Evolutionary conservation across 768 basidiomycete species (phyloP).

Genomic region (Lyophyllum decastes): DNA sequence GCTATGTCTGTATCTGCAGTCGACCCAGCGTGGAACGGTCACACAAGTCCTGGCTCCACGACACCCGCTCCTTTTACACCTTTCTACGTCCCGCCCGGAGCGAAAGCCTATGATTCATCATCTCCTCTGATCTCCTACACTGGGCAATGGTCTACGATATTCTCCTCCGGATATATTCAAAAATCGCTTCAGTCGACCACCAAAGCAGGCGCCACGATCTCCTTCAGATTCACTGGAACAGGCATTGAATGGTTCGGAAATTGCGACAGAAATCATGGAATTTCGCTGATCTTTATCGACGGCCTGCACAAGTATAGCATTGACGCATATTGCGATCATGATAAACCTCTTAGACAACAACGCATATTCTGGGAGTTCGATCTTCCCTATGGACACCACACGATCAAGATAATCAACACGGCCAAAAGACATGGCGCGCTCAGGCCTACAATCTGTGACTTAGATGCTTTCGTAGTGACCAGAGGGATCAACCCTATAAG

Average conservation of each 20-base stretch:
- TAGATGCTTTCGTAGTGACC: conserved; percentile 73
- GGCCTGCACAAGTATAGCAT: conserved; percentile 45
- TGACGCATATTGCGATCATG: conserved; percentile 41
- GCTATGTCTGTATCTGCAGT: conserved; percentile 14
- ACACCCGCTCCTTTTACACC: conserved; percentile 54
- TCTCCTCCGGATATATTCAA: conserved; percentile 50
- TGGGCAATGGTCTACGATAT: conserved; percentile 58
- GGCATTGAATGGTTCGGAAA: conserved; percentile 81
- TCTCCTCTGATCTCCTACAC: conserved; percentile 68
- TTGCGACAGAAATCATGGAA: conserved; percentile 53
- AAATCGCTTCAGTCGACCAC: conserved; percentile 54
- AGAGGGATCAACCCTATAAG: conserved; percentile 27
- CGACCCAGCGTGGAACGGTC: conserved; percentile 73
- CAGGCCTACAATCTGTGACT: conserved; percentile 40
- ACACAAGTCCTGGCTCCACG: conserved; percentile 50
- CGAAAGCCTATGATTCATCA: conserved; percentile 68
- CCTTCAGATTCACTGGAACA: conserved; percentile 68
- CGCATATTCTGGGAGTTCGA: conserved; percentile 63
- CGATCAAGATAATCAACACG: conserved; percentile 62
- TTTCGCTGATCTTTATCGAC: conserved; percentile 59
- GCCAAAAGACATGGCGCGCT: conserved; percentile 40
- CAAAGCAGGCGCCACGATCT: conserved; percentile 47
- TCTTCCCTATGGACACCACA: conserved; percentile 54
- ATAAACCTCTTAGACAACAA: conserved; percentile 49
- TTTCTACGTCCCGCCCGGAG: conserved; percentile 74